These are phyloP conservation scores for Logfia minima DNA, from an alignment of 129 eudicot species.

Conservation along the genomic window DNA sequence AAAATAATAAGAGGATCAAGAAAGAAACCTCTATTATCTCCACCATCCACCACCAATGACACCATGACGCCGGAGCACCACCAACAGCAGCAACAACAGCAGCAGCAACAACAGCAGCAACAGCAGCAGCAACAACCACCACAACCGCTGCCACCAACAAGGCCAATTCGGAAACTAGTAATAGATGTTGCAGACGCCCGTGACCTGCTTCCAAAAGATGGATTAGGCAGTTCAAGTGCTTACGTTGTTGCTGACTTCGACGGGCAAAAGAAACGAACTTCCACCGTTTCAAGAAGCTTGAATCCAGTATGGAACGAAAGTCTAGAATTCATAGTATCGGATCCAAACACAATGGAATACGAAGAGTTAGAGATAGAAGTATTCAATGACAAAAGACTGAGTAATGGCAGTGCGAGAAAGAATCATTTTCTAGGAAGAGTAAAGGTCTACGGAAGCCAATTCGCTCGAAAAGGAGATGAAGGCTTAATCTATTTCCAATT, in stretches of 20 bases:
- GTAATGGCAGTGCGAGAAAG: slow-evolving; percentile 71
- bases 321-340: slow-evolving; percentile 69
- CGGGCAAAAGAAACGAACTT: slow-evolving; percentile 79
- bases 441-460: slow-evolving; percentile 80
- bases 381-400: slow-evolving; percentile 69
- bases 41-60: slow-evolving; percentile 38
- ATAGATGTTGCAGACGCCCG: slow-evolving; percentile 84
- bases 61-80: slow-evolving; percentile 54
- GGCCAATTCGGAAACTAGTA: slow-evolving; percentile 50
- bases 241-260: slow-evolving; percentile 91
- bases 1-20: slow-evolving; percentile 18
- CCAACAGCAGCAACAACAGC: slow-evolving; percentile 19
- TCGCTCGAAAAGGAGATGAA: slow-evolving; percentile 71
- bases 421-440: slow-evolving; percentile 95
- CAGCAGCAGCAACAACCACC: background rate
- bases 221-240: slow-evolving; percentile 94
- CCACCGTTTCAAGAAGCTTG: slow-evolving; percentile 61
- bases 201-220: slow-evolving; percentile 93
- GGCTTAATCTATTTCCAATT: slow-evolving; percentile 73
- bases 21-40: slow-evolving; percentile 32
- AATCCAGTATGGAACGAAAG: slow-evolving; percentile 87
- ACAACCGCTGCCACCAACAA: slow-evolving; percentile 37
- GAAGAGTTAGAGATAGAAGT: slow-evolving; percentile 85
- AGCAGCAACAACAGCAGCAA: slow-evolving; percentile 35
- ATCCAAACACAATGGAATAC: slow-evolving; percentile 78